phyloP scores from a whole-genome alignment of 257 asterid genomes.

The Solanum commersonii region DNA sequence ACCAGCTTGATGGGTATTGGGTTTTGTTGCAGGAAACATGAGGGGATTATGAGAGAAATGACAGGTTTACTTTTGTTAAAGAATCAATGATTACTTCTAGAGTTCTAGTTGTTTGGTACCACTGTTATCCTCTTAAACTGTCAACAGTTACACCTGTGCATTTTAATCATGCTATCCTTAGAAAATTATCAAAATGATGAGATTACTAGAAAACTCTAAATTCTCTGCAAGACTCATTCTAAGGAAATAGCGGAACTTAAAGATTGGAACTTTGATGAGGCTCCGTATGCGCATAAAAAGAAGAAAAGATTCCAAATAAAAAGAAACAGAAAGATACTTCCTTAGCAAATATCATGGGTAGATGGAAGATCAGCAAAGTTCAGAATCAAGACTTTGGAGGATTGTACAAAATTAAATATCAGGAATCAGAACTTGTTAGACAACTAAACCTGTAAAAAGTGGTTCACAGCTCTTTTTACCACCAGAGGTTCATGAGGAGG shows the following conservation, averaged over 20 bases:
- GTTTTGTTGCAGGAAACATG: neutral
- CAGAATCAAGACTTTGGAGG: neutral
- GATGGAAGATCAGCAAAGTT: neutral
- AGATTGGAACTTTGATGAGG: neutral
- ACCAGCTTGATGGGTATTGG: neutral
- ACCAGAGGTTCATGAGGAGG: constrained; percentile 81
- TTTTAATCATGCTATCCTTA: neutral
- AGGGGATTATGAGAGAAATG: neutral
- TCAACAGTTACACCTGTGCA: neutral
- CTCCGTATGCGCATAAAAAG: neutral
- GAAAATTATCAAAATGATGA: neutral
- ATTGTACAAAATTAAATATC: neutral
- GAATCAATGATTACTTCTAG: neutral
- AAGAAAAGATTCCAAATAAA: neutral
- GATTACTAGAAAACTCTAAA: neutral
- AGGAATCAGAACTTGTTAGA: neutral
- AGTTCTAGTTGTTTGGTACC: neutral
- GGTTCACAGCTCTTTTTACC: constrained; percentile 77
- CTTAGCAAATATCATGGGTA: neutral
- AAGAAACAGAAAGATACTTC: neutral
- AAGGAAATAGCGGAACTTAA: neutral
- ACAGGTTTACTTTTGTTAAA: neutral
- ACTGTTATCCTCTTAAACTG: neutral
- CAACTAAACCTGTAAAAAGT: constrained; percentile 64
- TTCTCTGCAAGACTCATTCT: neutral